Evolutionary conservation across 2,329 filamentous ascomycete genomes (phyloP), one percentile per base, ranked within the genome.

Genomic region (Cladobotryum protrusum): DNA sequence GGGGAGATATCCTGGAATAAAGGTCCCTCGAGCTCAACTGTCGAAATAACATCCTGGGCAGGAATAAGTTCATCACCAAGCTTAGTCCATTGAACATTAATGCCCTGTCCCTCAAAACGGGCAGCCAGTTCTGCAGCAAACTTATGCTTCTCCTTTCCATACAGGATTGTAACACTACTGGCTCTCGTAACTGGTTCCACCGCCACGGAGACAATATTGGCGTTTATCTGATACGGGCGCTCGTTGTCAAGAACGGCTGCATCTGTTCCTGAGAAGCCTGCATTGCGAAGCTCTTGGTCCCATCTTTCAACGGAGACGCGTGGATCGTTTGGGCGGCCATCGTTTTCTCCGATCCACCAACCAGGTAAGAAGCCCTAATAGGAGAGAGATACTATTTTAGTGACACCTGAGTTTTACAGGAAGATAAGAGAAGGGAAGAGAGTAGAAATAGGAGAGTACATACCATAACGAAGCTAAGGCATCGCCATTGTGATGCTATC

Each of bases 21-120:
- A 0, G 57, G 57, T 1, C 17, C 18, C 12, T 59, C 46, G 1
- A 59, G 34, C 29, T 59, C 57, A 20, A 59, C 17, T 7, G 52
- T 50, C 1, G 52, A 52, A 11, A 59, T 47, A 35, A 55, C 36
- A 29, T 58, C 42, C 5, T 9, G 2, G 5, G 15, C 32, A 0
- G 42, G 36, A 15, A 44, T 29, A 15, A 14, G n/a, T 5, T 41
- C 39, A 44, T 42, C 32, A 8, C 43, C 14, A n/a, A 45, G 18
- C 33, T 40, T 43, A 15, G 29, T n/a, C 53, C 53, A 55, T 6
- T 34, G 36, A 8, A 51, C 48, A 2, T 6, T 18, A 14, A 49
- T 36, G 2, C 48, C 50, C 17, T 46, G 14, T 15, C 37, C 12
- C 8, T 43, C 49, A 9, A 49, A 39, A 5, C 29, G 17, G 13